Evolutionary conservation across 495 filamentous ascomycete species (phyloP), one percentile per base, ranked within the genome.

Genomic region (Podospora bellae-mahoneyi): DNA sequence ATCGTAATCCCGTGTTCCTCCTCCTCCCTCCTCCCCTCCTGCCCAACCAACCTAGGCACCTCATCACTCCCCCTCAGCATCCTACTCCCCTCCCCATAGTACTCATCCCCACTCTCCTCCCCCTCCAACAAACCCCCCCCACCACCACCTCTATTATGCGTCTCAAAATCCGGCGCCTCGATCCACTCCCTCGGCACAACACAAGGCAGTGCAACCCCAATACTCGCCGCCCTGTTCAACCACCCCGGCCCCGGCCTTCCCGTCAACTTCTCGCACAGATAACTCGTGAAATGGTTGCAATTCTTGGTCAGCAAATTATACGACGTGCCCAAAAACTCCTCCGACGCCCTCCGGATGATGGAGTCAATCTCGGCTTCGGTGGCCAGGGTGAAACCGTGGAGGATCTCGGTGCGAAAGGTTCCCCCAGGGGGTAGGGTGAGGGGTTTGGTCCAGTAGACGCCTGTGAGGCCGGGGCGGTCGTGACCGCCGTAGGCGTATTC

Each of bases 401-500:
- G 80, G 48, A 93, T 84, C 71, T 89, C 85, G 73, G 79, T 82
- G 57, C 85, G 80, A 78, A 91, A 94, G 2, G 87, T 91, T 16
- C 87, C 90, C 5, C 91, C 91, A 0, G 91, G 90, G 1, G 90
- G 90, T 32, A 89, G 87, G 2, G 82, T 83, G 62, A 80, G 79
- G 0, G 91, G 91, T 67, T 81, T 85, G 7, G 90, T 93, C 86
- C 86, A 91, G 78, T 93, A 94, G 6, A 94, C 91, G 32, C 91
- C 91, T 5, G 88, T 91, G 48, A 87, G 73, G 4, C 82, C 83
- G n/a, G 73, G 84, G 59, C 81, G 79, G 72, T 90, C 86, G 74
- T 94, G 91, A 0, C 91, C 91, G n/a, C 91, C 91, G 71, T 88
- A 94, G 4, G 91, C 91, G 74, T 93, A 94, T 80, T 94, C 91